A percentile compares a stretch with the other conserved stretches of the same genome.
Conservation (phyloP, 441 rosid genomes). For the Macaranga tanarius region DNA sequence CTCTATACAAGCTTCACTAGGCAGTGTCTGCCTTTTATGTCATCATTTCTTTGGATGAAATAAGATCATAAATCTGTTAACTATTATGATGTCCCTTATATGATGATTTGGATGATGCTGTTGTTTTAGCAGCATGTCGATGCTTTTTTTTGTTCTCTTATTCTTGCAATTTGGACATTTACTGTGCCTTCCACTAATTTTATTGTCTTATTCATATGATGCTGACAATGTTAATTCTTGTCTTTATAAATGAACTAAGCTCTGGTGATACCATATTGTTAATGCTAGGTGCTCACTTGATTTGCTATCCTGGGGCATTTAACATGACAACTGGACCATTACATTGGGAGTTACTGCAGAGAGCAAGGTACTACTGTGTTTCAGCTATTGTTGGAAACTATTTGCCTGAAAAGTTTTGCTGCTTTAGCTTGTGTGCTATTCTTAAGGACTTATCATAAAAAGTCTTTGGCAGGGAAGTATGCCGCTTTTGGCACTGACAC, state of each 20-base stretch:
- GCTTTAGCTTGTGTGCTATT: background rate
- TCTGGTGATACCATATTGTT: constrained; percentile 25
- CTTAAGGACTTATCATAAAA: background rate
- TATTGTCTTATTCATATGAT: background rate
- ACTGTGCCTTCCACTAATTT: constrained; percentile 1
- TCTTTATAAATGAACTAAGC: constrained; percentile 15
- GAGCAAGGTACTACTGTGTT: constrained; percentile 66
- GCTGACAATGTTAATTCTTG: background rate
- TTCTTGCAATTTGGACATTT: background rate
- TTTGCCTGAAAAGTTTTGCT: background rate
- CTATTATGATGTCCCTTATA: background rate
- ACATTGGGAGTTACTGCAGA: constrained; percentile 92
- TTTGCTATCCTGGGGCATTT: constrained; percentile 97
- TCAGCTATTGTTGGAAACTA: constrained; percentile 2
- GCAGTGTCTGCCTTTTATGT: background rate
- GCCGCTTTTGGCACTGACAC: background rate
- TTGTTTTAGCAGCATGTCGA: background rate
- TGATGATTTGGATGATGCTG: background rate
- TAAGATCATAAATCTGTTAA: background rate
- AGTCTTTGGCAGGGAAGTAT: background rate
- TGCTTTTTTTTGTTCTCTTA: background rate
- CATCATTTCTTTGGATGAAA: background rate
- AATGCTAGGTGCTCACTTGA: constrained; percentile 80
- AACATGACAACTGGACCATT: constrained; percentile 99
- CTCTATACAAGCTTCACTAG: background rate